phyloP scores from a whole-genome alignment of 441 rosid genomes.

The Manihot esculenta region DNA sequence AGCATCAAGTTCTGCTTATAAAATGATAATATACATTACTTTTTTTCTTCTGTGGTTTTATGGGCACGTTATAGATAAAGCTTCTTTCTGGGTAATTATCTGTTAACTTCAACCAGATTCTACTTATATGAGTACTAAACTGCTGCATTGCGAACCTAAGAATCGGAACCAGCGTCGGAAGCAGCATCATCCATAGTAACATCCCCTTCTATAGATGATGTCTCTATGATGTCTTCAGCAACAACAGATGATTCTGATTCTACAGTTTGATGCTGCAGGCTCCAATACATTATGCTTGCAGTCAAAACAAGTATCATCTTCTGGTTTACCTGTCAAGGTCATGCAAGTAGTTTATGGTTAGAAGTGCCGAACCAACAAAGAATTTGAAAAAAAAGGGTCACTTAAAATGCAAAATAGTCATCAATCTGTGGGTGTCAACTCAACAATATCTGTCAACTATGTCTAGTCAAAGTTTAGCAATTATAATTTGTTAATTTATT shows the following conservation, averaged over 20 bases:
- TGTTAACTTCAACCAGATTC: background rate
- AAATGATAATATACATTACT: conserved; percentile 19
- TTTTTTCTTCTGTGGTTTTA: conserved; percentile 14
- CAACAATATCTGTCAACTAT: no score
- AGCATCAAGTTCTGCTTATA: conserved; percentile 17
- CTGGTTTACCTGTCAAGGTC: conserved; percentile 70
- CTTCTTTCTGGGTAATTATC: background rate
- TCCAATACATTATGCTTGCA: conserved; percentile 95
- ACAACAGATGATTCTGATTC: conserved; percentile 34
- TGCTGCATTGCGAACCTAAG: background rate
- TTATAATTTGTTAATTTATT: no score
- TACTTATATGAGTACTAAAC: background rate
- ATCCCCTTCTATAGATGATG: conserved; percentile 35
- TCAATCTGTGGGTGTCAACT: background rate
- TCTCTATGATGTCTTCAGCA: conserved; percentile 41
- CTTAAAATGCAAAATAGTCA: background rate
- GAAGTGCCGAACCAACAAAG: background rate
- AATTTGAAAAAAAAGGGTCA: background rate
- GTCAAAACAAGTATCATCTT: conserved; percentile 89
- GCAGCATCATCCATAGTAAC: conserved; percentile 36
- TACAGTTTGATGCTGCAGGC: conserved; percentile 58
- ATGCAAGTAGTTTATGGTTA: conserved; percentile 13
- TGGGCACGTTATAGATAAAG: background rate
- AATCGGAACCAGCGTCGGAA: conserved; percentile 25
- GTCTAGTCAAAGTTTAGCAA: no score